These are phyloP conservation scores for Eutrema japonicum DNA, from an alignment of 345 rosid species.

Conservation along the genomic window DNA sequence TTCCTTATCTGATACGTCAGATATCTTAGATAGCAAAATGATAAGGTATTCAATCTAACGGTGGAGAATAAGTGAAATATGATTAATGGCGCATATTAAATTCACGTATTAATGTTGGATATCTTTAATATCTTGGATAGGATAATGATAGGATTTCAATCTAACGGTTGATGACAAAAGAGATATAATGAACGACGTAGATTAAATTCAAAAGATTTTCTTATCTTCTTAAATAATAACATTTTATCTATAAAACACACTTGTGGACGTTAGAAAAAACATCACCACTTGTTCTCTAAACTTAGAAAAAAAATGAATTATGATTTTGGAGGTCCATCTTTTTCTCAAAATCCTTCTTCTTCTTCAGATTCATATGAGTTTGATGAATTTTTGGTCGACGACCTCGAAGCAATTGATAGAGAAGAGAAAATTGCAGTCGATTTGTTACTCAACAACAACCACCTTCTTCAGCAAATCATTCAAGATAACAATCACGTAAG, in stretches of 20 bases:
- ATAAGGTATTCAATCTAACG: no score
- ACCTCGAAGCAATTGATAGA: not conserved
- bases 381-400: not conserved
- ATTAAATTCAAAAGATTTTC: not conserved
- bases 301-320: not conserved
- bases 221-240: not conserved
- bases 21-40: no score
- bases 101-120: no score
- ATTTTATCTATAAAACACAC: not conserved
- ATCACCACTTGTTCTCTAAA: not conserved
- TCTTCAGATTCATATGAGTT: not conserved
- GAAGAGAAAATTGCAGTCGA: not conserved
- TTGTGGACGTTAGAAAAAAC: not conserved
- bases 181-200: not conserved
- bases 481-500: not conserved
- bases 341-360: not conserved
- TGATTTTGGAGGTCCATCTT: not conserved
- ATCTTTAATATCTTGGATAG: no score
- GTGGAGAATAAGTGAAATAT: no score
- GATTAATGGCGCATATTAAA: no score
- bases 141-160: not conserved
- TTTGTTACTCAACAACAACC: not conserved
- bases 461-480: not conserved
- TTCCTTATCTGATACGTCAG: no score
- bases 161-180: not conserved